Conservation (phyloP, 2,329 filamentous ascomycete species). For the Harringtonia aguacate region DNA sequence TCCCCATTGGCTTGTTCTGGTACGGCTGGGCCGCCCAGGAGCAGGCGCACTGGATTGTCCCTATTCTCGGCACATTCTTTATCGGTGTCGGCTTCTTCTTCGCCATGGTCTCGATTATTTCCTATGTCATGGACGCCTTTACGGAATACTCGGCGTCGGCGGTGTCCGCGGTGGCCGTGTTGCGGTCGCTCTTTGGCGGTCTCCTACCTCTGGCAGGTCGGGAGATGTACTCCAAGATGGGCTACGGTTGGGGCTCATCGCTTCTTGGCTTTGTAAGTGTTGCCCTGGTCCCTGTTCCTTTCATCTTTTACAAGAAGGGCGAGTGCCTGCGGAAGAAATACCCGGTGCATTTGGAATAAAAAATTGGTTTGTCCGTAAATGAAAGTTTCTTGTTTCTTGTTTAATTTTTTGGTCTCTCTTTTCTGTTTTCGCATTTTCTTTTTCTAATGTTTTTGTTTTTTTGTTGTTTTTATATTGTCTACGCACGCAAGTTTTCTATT, state of each 20-base stretch:
- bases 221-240: conserved; percentile 42
- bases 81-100: conserved; percentile 34
- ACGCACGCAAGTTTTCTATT: no score
- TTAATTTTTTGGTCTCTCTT: neutral
- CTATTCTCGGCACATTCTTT: conserved; percentile 17
- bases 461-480: no score
- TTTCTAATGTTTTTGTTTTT: neutral
- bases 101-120: conserved; percentile 36
- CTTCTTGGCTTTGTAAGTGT: neutral
- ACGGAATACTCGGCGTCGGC: conserved; percentile 50
- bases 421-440: neutral
- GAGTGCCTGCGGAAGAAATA: neutral
- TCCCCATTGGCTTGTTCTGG: conserved; percentile 29
- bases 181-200: conserved; percentile 45
- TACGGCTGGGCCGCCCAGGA: conserved; percentile 13
- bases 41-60: conserved; percentile 8
- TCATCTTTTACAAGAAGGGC: neutral
- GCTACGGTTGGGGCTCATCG: neutral
- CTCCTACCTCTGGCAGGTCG: conserved; percentile 48
- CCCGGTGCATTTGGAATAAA: neutral
- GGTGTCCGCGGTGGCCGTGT: conserved; percentile 52
- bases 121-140: conserved; percentile 43
- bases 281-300: neutral
- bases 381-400: neutral
- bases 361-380: neutral